Base-by-base conservation (phyloP, 805 yeast genomes). In the Ogataea thermomethanolica region DNA sequence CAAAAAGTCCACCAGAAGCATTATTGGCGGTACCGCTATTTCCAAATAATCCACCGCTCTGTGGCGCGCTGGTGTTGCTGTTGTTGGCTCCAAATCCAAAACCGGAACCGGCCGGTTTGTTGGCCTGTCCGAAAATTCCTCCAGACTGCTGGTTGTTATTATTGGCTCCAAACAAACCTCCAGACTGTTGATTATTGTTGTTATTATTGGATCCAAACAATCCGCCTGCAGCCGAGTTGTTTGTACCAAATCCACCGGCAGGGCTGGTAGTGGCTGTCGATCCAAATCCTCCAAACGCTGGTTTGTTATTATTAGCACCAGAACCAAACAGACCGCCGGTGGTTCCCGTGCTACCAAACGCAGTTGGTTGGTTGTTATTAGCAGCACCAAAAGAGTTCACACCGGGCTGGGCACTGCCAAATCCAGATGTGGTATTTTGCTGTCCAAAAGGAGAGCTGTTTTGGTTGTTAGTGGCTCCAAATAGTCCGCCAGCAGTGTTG, bases 111-210 rank as follows among this genome's bases (percentile, higher is more conserved):
- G 50, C 32, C 24, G 45, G 45, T 12, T 55, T 55, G 26, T 46
- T 51, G 9, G 46, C 47, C 24, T 32, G 36, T 9, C 61, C 59
- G 46, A 54, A 54, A 12, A 41, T n/a, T 3, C 44, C 42, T 12
- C 37, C 37, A 11, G 39, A 29, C 31, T 29, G 31, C 21, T 12
- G 12, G 62, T 60, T 27, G 62, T 54, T 24, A 24, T 38, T 22
- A 64, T 50, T 21, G 45, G 33, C 12, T 17, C 73, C 71, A 58
- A 69, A 72, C 38, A 67, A 50, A 22, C 69, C 70, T 43, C 70
- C 71, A 26, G 59, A 46, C 11, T 49, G 42, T 5, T 38, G 38
- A 20, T 26, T 35, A 15, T 43, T 45, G 33, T 30, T 33, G 13
- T 22, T 34, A 26, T 15, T 33, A 29, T 17, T 13, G 3, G 20